Conservation (phyloP, 1,284 basidiomycete genomes). For the Mixia osmundae region DNA sequence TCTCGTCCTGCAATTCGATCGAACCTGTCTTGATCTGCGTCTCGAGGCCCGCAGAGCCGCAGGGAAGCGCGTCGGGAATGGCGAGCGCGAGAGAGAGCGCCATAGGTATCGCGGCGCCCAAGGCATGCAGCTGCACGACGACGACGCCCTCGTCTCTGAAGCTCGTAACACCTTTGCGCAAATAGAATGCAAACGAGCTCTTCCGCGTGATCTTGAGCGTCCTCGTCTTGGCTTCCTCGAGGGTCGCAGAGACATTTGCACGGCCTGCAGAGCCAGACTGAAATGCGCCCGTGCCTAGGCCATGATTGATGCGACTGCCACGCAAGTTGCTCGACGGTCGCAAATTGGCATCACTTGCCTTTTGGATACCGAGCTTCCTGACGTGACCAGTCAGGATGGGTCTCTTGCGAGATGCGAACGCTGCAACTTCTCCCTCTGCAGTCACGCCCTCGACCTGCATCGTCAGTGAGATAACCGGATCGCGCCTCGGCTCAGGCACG, state of each 20-base stretch:
- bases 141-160: conserved; percentile 14
- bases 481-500: too few species aligned
- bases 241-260: background rate
- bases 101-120: conserved; percentile 17
- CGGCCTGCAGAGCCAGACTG: background rate
- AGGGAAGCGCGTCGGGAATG: conserved; percentile 15
- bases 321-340: conserved; percentile 4
- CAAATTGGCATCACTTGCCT: conserved; percentile 3
- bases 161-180: conserved; percentile 13
- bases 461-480: too few species aligned
- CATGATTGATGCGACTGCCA: conserved; percentile 8
- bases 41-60: conserved; percentile 8
- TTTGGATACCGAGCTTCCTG: conserved; percentile 5
- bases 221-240: conserved; percentile 11
- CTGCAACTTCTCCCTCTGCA: too few species aligned
- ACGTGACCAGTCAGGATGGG: conserved; percentile 2
- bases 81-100: conserved; percentile 15
- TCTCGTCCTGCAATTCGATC: conserved; percentile 13
- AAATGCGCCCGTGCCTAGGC: conserved; percentile 8
- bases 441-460: too few species aligned
- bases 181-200: conserved; percentile 12
- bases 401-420: too few species aligned
- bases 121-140: too few species aligned
- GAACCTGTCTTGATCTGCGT: conserved; percentile 13
- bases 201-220: conserved; percentile 13